Conservation (phyloP, 768 basidiomycete species). For the Lactarius evosmus region DNA sequence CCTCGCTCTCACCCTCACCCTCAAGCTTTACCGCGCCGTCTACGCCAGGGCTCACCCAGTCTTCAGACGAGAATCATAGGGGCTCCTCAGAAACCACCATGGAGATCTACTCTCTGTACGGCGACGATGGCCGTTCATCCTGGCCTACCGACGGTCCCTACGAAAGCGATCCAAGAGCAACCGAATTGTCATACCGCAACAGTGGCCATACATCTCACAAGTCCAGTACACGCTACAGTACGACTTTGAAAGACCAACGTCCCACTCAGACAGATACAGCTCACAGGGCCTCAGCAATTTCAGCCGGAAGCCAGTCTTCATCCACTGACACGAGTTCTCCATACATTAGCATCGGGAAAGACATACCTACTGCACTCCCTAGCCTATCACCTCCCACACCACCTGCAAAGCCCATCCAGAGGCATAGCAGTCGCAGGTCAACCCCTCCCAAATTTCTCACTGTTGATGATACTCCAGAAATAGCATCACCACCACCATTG, state of each 20-base stretch:
- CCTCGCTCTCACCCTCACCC: conserved; percentile 16
- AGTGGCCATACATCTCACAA: conserved; percentile 10
- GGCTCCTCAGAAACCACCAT: conserved; percentile 71
- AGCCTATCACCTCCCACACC: conserved; percentile 7
- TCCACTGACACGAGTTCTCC: conserved; percentile 21
- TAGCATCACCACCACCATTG: conserved; percentile 1
- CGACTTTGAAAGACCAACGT: conserved; percentile 16
- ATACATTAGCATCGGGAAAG: conserved; percentile 17
- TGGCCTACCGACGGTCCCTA: conserved; percentile 31
- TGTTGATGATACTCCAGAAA: conserved; percentile 6
- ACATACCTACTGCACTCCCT: not conserved
- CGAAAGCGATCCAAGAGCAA: conserved; percentile 36
- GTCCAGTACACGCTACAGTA: conserved; percentile 23
- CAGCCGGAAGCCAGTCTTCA: conserved; percentile 34
- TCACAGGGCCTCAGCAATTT: conserved; percentile 37
- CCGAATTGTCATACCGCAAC: conserved; percentile 17
- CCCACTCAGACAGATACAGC: conserved; percentile 34
- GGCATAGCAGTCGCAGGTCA: not conserved
- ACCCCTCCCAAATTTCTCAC: conserved; percentile 8
- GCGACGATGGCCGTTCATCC: conserved; percentile 43
- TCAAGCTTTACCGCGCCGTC: conserved; percentile 26
- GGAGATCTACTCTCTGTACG: conserved; percentile 87
- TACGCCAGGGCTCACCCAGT: conserved; percentile 38
- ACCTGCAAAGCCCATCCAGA: conserved; percentile 2
- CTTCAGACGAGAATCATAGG: conserved; percentile 43